These are phyloP conservation scores for Samsoniella hepiali DNA, from an alignment of 2,329 filamentous ascomycete genomes.

Conservation along the genomic window DNA sequence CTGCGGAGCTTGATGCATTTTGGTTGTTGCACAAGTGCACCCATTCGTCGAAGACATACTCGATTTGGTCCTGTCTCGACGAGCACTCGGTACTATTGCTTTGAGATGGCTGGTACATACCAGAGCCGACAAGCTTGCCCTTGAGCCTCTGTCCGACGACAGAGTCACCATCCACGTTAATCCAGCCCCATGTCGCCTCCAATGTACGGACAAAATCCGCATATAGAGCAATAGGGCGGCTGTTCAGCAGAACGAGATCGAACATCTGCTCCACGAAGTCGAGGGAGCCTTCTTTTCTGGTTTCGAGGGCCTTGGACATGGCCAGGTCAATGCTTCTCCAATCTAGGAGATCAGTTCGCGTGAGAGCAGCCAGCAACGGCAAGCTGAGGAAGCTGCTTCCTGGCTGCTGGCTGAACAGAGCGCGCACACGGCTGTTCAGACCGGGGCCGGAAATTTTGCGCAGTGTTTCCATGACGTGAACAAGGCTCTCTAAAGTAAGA, in stretches of 20 bases:
- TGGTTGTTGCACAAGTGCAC: conserved; percentile 74
- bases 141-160: conserved; percentile 68
- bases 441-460: conserved; percentile 56
- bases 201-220: conserved; percentile 83
- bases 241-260: conserved; percentile 73
- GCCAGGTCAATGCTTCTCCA: conserved; percentile 66
- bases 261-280: conserved; percentile 78
- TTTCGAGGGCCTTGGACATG: conserved; percentile 68
- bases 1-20: conserved; percentile 69
- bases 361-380: conserved; percentile 54
- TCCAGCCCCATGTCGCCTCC: conserved; percentile 77
- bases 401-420: conserved; percentile 55
- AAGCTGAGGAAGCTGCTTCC: conserved; percentile 55
- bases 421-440: conserved; percentile 53
- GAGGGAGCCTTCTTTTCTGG: conserved; percentile 68
- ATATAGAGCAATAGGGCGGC: conserved; percentile 73
- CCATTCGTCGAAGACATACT: conserved; percentile 97
- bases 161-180: conserved; percentile 67
- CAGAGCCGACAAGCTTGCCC: conserved; percentile 50
- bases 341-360: conserved; percentile 59
- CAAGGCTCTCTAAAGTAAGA: conserved; percentile 58
- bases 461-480: conserved; percentile 59
- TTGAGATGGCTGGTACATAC: conserved; percentile 36
- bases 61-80: conserved; percentile 75
- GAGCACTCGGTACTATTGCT: conserved; percentile 48